Evolutionary conservation across 495 filamentous ascomycete species (phyloP).

Genomic region (Jackrogersella minutella): DNA sequence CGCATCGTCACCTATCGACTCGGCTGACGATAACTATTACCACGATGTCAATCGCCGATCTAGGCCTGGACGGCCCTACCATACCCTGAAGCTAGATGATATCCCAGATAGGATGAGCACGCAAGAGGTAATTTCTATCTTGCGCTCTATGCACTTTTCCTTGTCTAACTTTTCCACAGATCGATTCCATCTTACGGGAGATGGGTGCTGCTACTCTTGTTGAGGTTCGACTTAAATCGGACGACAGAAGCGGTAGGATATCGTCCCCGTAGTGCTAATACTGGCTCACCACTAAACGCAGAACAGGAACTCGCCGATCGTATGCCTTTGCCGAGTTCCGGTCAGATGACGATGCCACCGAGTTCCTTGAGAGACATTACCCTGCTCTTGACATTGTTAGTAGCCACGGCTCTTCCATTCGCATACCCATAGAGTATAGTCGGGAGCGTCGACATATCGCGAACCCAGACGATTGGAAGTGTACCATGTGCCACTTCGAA

Average conservation of each 20-base stretch:
- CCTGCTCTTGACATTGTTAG: slow-evolving; percentile 66
- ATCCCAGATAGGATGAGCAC: slow-evolving; percentile 40
- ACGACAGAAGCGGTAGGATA: slow-evolving; percentile 37
- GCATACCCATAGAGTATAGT: slow-evolving; percentile 45
- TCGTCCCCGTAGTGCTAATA: background rate
- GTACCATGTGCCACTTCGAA: slow-evolving; percentile 70
- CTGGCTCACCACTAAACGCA: slow-evolving; percentile 56
- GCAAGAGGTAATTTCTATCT: slow-evolving; percentile 31
- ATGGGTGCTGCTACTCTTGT: slow-evolving; percentile 42
- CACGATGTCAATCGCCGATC: slow-evolving; percentile 35
- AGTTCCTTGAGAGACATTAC: slow-evolving; percentile 72
- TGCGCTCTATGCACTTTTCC: background rate
- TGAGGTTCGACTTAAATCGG: slow-evolving; percentile 44
- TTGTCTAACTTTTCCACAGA: slow-evolving; percentile 24
- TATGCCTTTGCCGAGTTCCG: slow-evolving; percentile 76
- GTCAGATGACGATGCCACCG: slow-evolving; percentile 64
- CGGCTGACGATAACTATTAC: slow-evolving; percentile 34
- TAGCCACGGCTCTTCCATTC: slow-evolving; percentile 35
- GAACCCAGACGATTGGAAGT: slow-evolving; percentile 75
- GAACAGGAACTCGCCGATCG: slow-evolving; percentile 69
- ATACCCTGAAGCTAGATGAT: slow-evolving; percentile 44
- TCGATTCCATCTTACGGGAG: slow-evolving; percentile 40
- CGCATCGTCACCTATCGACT: slow-evolving; percentile 35
- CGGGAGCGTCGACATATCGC: slow-evolving; percentile 47
- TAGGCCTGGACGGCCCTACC: slow-evolving; percentile 41